A percentile compares a stretch with the other conserved stretches of the same genome.
phyloP scores from a whole-genome alignment of 345 rosid species.

The Eutrema japonicum region DNA sequence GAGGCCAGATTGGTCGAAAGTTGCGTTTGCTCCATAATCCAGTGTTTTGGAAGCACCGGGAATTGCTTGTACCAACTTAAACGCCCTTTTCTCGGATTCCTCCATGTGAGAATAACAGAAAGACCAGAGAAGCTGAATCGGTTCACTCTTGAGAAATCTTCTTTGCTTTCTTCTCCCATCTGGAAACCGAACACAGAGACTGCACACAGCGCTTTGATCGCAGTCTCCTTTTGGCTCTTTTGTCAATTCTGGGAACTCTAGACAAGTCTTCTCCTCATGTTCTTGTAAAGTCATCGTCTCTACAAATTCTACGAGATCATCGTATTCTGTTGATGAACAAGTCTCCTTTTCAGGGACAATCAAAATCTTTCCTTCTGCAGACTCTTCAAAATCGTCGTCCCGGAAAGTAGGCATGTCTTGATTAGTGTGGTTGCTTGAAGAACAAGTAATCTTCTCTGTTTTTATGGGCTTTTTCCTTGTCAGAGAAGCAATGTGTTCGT shows the following conservation, averaged over 20 bases:
- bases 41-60: constrained; percentile 73
- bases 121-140: constrained; percentile 80
- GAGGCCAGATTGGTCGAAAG: constrained; percentile 66
- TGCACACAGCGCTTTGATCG: constrained; percentile 64
- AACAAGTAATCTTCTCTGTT: not conserved
- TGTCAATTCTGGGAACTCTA: constrained; percentile 60
- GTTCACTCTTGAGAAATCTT: constrained; percentile 67
- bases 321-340: no score
- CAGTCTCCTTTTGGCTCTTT: constrained; percentile 64
- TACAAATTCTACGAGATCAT: no score
- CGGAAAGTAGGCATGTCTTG: not conserved
- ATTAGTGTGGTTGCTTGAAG: not conserved
- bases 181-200: constrained; percentile 69
- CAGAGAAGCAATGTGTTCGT: constrained; percentile 14
- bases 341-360: no score
- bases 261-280: not conserved
- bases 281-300: no score
- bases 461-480: not conserved
- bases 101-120: constrained; percentile 66
- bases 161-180: constrained; percentile 47
- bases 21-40: constrained; percentile 51
- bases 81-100: constrained; percentile 52
- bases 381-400: not conserved
- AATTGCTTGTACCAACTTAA: constrained; percentile 66
- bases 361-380: no score